Evolutionary conservation across 2,329 filamentous ascomycete species (phyloP).

Genomic region (Dothidotthia symphoricarpi): DNA sequence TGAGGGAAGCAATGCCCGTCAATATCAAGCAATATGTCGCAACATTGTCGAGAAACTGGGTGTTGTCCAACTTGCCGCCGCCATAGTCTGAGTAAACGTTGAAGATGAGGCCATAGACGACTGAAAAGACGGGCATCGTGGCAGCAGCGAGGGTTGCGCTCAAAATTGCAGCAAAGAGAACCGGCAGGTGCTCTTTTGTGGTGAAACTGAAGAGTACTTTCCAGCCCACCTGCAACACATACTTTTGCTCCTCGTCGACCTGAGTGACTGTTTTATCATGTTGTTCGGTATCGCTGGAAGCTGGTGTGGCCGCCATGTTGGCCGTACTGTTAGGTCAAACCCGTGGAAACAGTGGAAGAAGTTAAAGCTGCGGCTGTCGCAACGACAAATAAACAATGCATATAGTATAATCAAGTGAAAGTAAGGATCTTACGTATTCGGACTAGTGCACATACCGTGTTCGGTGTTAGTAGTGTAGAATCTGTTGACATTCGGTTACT

Average conservation of each 20-base stretch:
- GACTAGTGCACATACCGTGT: constrained; percentile 14
- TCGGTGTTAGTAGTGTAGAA: constrained; percentile 3
- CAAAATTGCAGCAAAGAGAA: constrained; percentile 56
- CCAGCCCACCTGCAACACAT: constrained; percentile 43
- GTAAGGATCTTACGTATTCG: constrained; percentile 13
- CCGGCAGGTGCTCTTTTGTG: constrained; percentile 56
- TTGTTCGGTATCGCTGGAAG: constrained; percentile 11
- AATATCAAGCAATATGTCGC: constrained; percentile 63
- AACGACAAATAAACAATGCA: constrained; percentile 4
- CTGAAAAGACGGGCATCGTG: constrained; percentile 63
- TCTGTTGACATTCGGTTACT: constrained; percentile 12
- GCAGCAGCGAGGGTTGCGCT: constrained; percentile 61
- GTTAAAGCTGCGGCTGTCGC: background rate
- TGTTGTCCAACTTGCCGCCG: constrained; percentile 50
- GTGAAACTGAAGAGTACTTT: constrained; percentile 71
- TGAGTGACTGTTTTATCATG: constrained; percentile 11
- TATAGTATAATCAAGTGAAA: constrained; percentile 8
- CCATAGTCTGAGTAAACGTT: constrained; percentile 67
- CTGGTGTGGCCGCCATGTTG: constrained; percentile 16
- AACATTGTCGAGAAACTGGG: constrained; percentile 56
- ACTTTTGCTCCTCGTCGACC: constrained; percentile 21
- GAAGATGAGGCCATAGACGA: constrained; percentile 74
- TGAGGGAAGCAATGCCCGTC: constrained; percentile 60
- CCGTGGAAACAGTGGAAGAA: constrained; percentile 1
- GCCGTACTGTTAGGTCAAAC: background rate